phyloP scores from a whole-genome alignment of 371 early-diverging fungal genomes.

The Mortierella sp. region DNA sequence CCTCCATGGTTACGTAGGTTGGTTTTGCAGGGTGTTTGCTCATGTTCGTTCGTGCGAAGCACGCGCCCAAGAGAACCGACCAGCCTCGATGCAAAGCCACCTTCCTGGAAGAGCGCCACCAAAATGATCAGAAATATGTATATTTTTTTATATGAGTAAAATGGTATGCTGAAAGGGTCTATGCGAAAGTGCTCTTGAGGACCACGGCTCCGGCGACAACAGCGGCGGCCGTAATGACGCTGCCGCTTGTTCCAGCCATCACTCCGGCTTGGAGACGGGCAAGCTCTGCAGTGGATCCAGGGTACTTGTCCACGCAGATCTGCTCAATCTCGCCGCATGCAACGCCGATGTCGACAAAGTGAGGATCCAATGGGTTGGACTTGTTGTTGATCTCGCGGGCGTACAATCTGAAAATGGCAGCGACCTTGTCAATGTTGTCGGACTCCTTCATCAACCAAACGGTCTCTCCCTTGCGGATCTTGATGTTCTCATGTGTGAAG shows the following conservation, averaged over 20 bases:
- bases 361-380: conserved; percentile 77
- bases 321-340: conserved; percentile 59
- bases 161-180: conserved; percentile 3
- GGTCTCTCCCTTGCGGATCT: conserved; percentile 96
- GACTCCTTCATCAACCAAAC: conserved; percentile 68
- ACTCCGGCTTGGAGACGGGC: conserved; percentile 50
- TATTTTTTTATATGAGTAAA: neutral
- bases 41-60: neutral
- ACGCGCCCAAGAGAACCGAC: neutral
- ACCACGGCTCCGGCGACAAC: conserved; percentile 50
- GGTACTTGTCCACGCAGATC: conserved; percentile 36
- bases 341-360: conserved; percentile 73
- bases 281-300: conserved; percentile 46
- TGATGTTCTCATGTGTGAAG: conserved; percentile 81
- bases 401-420: conserved; percentile 77
- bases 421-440: conserved; percentile 71
- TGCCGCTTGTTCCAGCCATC: conserved; percentile 42
- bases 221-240: conserved; percentile 28
- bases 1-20: neutral
- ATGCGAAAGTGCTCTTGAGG: conserved; percentile 37
- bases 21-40: neutral
- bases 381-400: conserved; percentile 73
- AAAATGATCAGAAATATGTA: neutral
- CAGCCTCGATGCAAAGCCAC: neutral
- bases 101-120: neutral